phyloP scores from a whole-genome alignment of 176 grass and related monocot species.

The Bonia amplexicaulis region DNA sequence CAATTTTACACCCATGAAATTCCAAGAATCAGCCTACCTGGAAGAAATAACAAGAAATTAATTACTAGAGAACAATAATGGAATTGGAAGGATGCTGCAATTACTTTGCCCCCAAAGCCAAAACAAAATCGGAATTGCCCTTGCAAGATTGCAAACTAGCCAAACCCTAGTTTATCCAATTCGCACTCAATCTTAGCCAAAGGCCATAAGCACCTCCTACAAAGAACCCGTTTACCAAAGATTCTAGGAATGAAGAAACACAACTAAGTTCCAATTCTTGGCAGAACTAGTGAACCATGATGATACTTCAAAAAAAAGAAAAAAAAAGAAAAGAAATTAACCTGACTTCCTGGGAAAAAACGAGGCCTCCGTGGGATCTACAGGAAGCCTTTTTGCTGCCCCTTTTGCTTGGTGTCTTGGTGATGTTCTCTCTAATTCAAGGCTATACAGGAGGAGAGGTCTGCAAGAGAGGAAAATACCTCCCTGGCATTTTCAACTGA shows the following conservation, averaged over 20 bases:
- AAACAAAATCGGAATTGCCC: neutral
- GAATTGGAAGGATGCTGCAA: neutral
- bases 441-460: neutral
- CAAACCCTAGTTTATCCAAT: conserved; percentile 13
- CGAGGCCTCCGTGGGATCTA: neutral
- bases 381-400: neutral
- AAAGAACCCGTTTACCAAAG: neutral
- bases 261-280: neutral
- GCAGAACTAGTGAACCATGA: neutral
- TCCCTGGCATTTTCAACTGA: neutral
- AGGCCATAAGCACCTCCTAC: neutral
- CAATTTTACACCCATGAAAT: neutral
- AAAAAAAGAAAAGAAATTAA: neutral
- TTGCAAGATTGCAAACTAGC: neutral
- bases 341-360: neutral
- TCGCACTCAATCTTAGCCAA: neutral
- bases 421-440: neutral
- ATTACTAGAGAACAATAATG: neutral
- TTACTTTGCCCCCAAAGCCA: neutral
- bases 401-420: neutral
- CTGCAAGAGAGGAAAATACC: neutral
- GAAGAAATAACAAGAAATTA: neutral
- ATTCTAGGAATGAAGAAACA: neutral
- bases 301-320: too few relatives aligned
- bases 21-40: neutral